phyloP scores from a whole-genome alignment of 768 basidiomycete genomes.

The Daedalea quercina region DNA sequence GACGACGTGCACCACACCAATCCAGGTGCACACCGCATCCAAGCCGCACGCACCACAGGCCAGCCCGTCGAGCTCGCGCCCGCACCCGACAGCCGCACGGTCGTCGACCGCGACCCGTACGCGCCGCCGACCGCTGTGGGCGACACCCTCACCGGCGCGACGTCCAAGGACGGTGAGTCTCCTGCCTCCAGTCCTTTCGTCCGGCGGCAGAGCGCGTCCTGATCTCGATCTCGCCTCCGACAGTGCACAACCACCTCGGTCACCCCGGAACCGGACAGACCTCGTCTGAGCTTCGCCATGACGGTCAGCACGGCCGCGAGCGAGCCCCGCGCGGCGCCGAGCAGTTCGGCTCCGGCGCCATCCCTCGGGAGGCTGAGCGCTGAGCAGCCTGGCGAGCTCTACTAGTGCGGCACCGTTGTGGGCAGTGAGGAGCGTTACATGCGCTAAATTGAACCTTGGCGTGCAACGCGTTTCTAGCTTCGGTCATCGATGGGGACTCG shows the following conservation, averaged over 20 bases:
- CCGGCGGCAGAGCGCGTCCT: no score
- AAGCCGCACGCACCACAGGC: background rate
- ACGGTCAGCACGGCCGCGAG: constrained; percentile 26
- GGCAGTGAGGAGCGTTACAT: no score
- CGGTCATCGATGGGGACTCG: no score
- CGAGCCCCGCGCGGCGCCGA: constrained; percentile 16
- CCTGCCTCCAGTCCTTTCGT: no score
- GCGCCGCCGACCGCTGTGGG: constrained; percentile 17
- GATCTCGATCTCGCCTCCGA: background rate
- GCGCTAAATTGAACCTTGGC: no score
- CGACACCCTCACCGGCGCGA: constrained; percentile 26
- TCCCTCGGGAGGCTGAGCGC: constrained; percentile 10
- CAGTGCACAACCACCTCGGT: constrained; percentile 23
- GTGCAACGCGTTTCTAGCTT: no score
- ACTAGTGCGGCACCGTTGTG: no score
- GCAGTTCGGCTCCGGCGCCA: constrained; percentile 16
- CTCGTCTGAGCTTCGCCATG: constrained; percentile 29
- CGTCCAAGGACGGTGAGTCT: constrained; percentile 20
- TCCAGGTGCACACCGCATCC: background rate
- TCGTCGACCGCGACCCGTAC: constrained; percentile 27
- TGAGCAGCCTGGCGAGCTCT: background rate
- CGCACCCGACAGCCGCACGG: constrained; percentile 20
- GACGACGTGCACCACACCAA: background rate
- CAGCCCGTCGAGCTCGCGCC: constrained; percentile 13
- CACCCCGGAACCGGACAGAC: constrained; percentile 27